These are phyloP conservation scores for Durotheca rogersii DNA, from an alignment of 495 filamentous ascomycete species.

Conservation along the genomic window DNA sequence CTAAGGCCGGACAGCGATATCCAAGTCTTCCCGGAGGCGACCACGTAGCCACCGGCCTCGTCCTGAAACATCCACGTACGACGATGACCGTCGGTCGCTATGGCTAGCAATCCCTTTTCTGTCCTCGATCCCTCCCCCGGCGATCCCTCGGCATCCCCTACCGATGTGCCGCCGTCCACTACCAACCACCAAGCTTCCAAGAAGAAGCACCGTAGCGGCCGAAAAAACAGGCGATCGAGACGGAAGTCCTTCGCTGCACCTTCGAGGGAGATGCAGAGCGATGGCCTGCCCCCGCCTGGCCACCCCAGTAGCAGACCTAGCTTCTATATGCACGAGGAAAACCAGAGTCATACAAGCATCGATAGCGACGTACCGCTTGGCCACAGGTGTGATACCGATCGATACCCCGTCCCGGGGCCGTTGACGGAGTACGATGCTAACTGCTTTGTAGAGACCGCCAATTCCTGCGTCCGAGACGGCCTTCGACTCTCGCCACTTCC, in stretches of 20 bases:
- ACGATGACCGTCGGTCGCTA: constrained; percentile 18
- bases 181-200: constrained; percentile 24
- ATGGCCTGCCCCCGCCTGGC: constrained; percentile 38
- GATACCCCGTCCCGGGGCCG: too few species aligned
- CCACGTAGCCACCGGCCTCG: background rate
- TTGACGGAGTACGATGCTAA: constrained; percentile 1
- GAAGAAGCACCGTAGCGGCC: constrained; percentile 48
- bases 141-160: constrained; percentile 17
- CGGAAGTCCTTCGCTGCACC: constrained; percentile 63
- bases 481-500: constrained; percentile 47
- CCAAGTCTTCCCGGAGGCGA: background rate
- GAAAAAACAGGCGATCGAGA: constrained; percentile 61
- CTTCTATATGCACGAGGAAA: constrained; percentile 61
- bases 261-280: constrained; percentile 46
- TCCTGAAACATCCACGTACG: background rate
- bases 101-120: constrained; percentile 34
- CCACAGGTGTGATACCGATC: constrained; percentile 59
- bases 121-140: constrained; percentile 22
- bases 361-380: constrained; percentile 80
- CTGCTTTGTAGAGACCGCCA: constrained; percentile 61
- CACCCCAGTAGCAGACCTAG: constrained; percentile 37
- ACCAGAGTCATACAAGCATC: constrained; percentile 75
- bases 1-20: constrained; percentile 4
- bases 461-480: constrained; percentile 65
- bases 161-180: constrained; percentile 25